Base-by-base conservation (phyloP, 2,329 filamentous ascomycete species). In the Hypoxylon sp. region DNA sequence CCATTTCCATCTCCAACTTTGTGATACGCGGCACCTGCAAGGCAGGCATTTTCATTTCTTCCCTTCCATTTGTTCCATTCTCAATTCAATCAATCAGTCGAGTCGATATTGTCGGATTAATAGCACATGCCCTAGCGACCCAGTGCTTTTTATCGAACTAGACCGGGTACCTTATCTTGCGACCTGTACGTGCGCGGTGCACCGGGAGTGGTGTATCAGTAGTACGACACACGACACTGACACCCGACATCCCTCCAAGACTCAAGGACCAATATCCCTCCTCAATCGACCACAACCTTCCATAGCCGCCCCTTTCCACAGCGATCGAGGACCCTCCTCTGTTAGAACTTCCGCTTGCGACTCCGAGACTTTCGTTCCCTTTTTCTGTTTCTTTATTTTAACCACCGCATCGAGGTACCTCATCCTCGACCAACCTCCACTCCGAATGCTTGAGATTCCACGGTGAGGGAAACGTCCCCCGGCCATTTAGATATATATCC, bases 401-500 rank as follows among this genome's bases (percentile, higher is more conserved):
- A 22, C 27, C 40, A 31, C 53, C 63, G 27, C 59, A 58, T 73
- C 76, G 73, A 66, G 72, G 71, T 72, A 30, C 53, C 61, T 44
- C n/a, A 58, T 73, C 76, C 72, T 76, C 74, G 74, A 76, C 67
- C 60, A 72, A 68, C 58, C 68, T 42, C 49, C 48, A 46, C 56
- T 67, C 75, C 75, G 75, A 72, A 78, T 78, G 76, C 73, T 55
- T 60, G 72, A 73, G 68, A 66, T 65, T 66, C 64, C n/a, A 67
- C 72, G 71, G 75, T 76, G 75, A 77, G 74, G 75, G 75, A 69
- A 65, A 71, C 75, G 72, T 76, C 73, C 70, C 72, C 72, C 60
- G 57, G 58, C 6, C 40, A 44, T 60, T 50, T 46, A 50, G 55
- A 51, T 70, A 70, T 68, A 72, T 61, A 66, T 51, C 54, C 59